A percentile compares a stretch with the other conserved stretches of the same genome.
phyloP scores from a whole-genome alignment of 805 yeast species.

The Candida loeiensis region DNA sequence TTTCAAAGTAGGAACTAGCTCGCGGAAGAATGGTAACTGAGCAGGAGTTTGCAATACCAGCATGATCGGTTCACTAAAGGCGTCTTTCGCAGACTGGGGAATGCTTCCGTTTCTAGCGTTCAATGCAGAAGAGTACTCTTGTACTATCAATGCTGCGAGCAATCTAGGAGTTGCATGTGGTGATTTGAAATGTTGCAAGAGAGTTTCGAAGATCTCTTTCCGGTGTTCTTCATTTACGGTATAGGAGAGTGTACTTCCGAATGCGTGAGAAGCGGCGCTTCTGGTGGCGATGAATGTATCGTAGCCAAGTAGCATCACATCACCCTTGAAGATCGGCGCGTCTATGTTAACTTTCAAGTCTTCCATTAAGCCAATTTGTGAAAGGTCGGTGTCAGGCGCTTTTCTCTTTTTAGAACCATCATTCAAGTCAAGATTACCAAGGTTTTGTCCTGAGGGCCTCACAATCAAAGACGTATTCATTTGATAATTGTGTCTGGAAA shows the following conservation, averaged over 20 bases:
- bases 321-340: constrained; percentile 89
- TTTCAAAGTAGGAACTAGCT: constrained; percentile 79
- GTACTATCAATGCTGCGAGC: constrained; percentile 62
- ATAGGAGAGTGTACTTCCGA: constrained; percentile 62
- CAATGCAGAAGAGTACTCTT: constrained; percentile 54
- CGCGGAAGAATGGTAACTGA: constrained; percentile 61
- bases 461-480: constrained; percentile 75
- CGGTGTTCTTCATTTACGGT: constrained; percentile 41
- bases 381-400: constrained; percentile 19
- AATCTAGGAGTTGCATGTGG: constrained; percentile 80
- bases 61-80: constrained; percentile 27
- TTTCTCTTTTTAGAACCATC: constrained; percentile 48
- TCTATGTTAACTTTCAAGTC: constrained; percentile 80
- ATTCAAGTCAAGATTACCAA: constrained; percentile 19
- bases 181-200: constrained; percentile 47
- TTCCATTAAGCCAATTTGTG: constrained; percentile 45
- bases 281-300: constrained; percentile 74
- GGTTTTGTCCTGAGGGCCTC: constrained; percentile 69
- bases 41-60: constrained; percentile 42
- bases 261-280: constrained; percentile 68
- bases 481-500: constrained; percentile 79
- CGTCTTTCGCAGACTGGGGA: constrained; percentile 17
- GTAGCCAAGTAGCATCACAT: constrained; percentile 76
- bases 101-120: constrained; percentile 14
- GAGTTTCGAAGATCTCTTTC: constrained; percentile 31